Percentiles rank a stretch among this genome's conserved stretches.
phyloP scores from a whole-genome alignment of 192 early-diverging fungal species.

The Backusella luteola region DNA sequence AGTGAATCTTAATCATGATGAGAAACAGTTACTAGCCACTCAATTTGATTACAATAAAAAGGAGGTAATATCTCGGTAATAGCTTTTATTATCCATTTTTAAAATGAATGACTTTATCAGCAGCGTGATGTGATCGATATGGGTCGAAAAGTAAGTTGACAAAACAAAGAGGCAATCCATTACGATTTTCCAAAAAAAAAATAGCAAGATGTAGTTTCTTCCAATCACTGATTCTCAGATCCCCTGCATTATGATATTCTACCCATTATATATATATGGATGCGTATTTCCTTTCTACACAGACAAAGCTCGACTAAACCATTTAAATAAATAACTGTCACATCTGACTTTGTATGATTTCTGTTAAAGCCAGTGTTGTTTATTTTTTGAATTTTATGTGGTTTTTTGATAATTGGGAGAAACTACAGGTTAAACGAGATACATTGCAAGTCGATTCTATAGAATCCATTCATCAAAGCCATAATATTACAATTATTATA shows the following conservation, averaged over 20 bases:
- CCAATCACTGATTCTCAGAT: neutral
- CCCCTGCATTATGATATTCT: constrained; percentile 4
- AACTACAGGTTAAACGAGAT: neutral
- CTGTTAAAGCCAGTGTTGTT: neutral
- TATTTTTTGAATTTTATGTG: neutral
- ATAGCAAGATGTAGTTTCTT: neutral
- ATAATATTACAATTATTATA: neutral
- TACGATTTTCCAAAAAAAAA: neutral
- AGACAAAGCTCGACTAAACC: neutral
- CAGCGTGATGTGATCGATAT: neutral
- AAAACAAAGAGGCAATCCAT: neutral
- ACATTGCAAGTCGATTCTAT: neutral
- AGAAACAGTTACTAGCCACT: neutral
- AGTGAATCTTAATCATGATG: neutral
- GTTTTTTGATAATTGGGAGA: neutral
- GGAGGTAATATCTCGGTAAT: neutral
- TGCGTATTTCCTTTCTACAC: neutral
- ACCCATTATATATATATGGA: neutral
- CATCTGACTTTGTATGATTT: neutral
- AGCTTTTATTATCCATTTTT: neutral
- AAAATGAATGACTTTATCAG: neutral
- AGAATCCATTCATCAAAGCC: neutral
- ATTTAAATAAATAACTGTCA: neutral
- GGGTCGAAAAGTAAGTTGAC: neutral
- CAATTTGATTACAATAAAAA: neutral